Evolutionary conservation across 306 rosid species (phyloP).

Genomic region (Geum urbanum): DNA sequence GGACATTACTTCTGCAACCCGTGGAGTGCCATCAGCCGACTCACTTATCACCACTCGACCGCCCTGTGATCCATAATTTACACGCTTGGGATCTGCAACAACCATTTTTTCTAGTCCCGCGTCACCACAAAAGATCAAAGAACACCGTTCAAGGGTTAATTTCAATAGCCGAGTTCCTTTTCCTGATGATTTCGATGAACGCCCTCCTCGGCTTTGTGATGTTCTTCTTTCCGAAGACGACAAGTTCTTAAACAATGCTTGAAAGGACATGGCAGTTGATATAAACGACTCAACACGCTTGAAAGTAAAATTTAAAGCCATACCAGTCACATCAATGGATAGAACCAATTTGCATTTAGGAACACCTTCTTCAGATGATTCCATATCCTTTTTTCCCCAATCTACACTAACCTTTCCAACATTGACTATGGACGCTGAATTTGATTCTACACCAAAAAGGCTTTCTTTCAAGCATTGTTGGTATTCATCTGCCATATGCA

Average conservation of each 20-base stretch:
- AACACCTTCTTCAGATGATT: conserved; percentile 68
- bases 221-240: conserved; percentile 57
- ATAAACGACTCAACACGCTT: conserved; percentile 81
- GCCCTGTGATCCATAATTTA: conserved; percentile 94
- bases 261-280: conserved; percentile 73
- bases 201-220: conserved; percentile 54
- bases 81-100: conserved; percentile 89
- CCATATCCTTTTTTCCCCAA: conserved; percentile 88
- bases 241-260: conserved; percentile 58
- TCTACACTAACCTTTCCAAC: conserved; percentile 87
- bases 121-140: conserved; percentile 72
- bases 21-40: conserved; percentile 79
- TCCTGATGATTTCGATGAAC: conserved; percentile 61
- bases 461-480: conserved; percentile 86
- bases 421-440: conserved; percentile 78
- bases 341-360: conserved; percentile 59
- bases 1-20: conserved; percentile 72
- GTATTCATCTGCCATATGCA: conserved; percentile 88
- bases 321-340: conserved; percentile 82
- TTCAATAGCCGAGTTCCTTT: conserved; percentile 75
- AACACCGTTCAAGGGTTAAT: conserved; percentile 78
- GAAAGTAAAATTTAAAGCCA: conserved; percentile 66
- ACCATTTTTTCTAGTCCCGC: conserved; percentile 61
- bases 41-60: conserved; percentile 64
- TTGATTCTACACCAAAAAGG: conserved; percentile 81